Evolutionary conservation across 2,329 filamentous ascomycete genomes (phyloP).

Genomic region (Aureobasidium sp.): DNA sequence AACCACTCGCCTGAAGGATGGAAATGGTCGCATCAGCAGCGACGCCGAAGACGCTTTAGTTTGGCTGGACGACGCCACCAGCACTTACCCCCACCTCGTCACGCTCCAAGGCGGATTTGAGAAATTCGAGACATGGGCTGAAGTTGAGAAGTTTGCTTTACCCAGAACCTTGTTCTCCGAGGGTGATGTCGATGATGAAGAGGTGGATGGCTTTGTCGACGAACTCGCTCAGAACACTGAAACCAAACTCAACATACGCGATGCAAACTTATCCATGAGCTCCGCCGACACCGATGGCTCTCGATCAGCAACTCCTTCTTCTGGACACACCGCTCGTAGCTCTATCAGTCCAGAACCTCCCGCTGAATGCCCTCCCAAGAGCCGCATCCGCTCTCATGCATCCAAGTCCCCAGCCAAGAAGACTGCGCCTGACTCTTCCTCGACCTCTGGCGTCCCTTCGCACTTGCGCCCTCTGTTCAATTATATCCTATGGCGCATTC

Average conservation of each 20-base stretch:
- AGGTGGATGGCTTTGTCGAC: constrained; percentile 19
- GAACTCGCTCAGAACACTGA: constrained; percentile 18
- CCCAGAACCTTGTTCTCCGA: constrained; percentile 44
- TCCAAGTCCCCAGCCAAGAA: constrained; percentile 8
- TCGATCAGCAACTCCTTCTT: constrained; percentile 34
- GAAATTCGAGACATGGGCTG: constrained; percentile 40
- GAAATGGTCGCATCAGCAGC: constrained; percentile 14
- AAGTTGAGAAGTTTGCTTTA: constrained; percentile 43
- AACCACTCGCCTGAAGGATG: constrained; percentile 17
- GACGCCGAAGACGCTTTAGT: constrained; percentile 35
- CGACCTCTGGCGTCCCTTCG: constrained; percentile 6
- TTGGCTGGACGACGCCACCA: constrained; percentile 47
- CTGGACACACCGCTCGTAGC: constrained; percentile 32
- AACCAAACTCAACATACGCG: constrained; percentile 23
- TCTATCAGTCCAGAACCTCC: constrained; percentile 28
- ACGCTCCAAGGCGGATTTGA: constrained; percentile 43
- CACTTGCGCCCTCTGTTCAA: constrained; percentile 42
- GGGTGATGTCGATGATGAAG: constrained; percentile 35
- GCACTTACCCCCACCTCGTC: constrained; percentile 35
- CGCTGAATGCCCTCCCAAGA: constrained; percentile 28
- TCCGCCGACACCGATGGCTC: constrained; percentile 36
- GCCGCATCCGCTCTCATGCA: constrained; percentile 17
- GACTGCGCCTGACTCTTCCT: not conserved
- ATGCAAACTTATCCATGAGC: constrained; percentile 36
- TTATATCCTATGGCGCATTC: constrained; percentile 45